These are phyloP conservation scores for Lactarius vividus DNA, from an alignment of 768 basidiomycete species.

Conservation along the genomic window DNA sequence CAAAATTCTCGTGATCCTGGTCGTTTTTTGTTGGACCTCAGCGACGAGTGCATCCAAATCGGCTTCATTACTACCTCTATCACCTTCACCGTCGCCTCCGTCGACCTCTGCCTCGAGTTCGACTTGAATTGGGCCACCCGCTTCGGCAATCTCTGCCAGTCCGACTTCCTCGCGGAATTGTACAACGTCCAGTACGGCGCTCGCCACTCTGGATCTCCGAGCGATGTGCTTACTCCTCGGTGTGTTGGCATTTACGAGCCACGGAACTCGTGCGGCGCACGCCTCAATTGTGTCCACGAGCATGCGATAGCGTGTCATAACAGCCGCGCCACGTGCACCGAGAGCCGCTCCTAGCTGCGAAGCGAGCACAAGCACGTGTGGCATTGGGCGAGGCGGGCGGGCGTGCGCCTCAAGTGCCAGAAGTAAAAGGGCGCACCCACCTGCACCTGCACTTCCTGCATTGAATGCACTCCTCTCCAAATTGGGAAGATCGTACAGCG, in stretches of 20 bases:
- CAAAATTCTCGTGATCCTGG: not conserved
- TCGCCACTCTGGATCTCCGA: slow-evolving; percentile 63
- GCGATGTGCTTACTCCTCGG: slow-evolving; percentile 40
- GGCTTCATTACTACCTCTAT: not conserved
- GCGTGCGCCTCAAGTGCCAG: slow-evolving; percentile 69
- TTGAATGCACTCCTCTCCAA: slow-evolving; percentile 32
- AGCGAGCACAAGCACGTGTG: slow-evolving; percentile 31
- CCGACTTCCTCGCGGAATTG: slow-evolving; percentile 65
- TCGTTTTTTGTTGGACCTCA: slow-evolving; percentile 5
- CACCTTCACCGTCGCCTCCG: slow-evolving; percentile 29
- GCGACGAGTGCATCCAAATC: slow-evolving; percentile 12
- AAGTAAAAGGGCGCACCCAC: slow-evolving; percentile 65
- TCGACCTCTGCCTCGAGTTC: slow-evolving; percentile 38
- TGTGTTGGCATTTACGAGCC: slow-evolving; percentile 55
- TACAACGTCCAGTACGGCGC: slow-evolving; percentile 66
- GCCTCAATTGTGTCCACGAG: slow-evolving; percentile 58
- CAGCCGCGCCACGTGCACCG: slow-evolving; percentile 53
- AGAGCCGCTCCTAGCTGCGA: slow-evolving; percentile 45
- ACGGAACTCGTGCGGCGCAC: slow-evolving; percentile 66
- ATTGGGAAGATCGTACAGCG: slow-evolving; percentile 44
- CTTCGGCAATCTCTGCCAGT: slow-evolving; percentile 40
- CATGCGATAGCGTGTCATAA: slow-evolving; percentile 68
- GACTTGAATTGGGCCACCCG: slow-evolving; percentile 38
- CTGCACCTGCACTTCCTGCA: slow-evolving; percentile 2
- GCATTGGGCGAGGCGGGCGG: slow-evolving; percentile 32